Conservation (phyloP, 305 asterid genomes). For the Vinca major region DNA sequence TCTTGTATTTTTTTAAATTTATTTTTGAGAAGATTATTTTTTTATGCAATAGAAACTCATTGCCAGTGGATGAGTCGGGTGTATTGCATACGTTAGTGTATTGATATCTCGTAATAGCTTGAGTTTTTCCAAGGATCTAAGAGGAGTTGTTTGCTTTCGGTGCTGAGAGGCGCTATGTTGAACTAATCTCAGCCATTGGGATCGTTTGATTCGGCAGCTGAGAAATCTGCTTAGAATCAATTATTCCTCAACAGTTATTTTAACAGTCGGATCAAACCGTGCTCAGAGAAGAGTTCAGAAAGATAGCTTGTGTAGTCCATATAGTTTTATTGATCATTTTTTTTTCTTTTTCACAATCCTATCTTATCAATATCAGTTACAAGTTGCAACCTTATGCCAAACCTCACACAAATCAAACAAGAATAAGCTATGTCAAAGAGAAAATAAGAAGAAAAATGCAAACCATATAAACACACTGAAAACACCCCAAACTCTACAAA, state of each 20-base stretch:
- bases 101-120: too few species aligned
- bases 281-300: neutral
- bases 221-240: too few species aligned
- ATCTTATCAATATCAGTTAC: conserved; percentile 7
- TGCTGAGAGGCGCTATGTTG: too few species aligned
- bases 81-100: too few species aligned
- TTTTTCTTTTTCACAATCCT: neutral
- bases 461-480: conserved; percentile 20
- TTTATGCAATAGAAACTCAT: neutral
- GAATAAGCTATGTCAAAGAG: neutral
- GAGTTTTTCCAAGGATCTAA: too few species aligned
- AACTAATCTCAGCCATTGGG: too few species aligned
- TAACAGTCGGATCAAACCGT: too few species aligned
- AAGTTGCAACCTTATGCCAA: neutral
- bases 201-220: too few species aligned
- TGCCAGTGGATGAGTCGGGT: too few species aligned
- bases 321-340: neutral
- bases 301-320: neutral
- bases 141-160: too few species aligned
- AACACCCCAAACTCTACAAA: conserved; percentile 21
- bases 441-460: neutral
- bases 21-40: neutral
- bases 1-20: neutral
- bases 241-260: too few species aligned
- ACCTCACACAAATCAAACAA: conserved; percentile 1